A percentile compares a stretch with the other conserved stretches of the same genome.
Evolutionary conservation across 78 protist species (phyloP).

Genomic region (Dictyostelium discoideum): DNA sequence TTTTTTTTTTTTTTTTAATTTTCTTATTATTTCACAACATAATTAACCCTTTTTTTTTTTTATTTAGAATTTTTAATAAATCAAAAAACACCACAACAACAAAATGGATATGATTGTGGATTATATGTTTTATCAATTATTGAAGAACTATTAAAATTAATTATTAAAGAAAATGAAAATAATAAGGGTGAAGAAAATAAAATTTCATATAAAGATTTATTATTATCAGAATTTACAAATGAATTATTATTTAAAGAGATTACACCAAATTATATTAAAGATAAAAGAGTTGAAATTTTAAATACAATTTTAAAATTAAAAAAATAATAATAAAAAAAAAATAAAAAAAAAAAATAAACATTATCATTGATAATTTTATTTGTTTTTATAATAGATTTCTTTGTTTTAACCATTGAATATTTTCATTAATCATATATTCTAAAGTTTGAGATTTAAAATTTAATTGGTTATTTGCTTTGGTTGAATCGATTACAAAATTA

Average conservation of each 20-base stretch:
- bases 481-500: neutral
- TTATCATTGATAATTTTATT: neutral
- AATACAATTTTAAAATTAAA: neutral
- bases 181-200: neutral
- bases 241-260: neutral
- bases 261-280: slow-evolving; percentile 6
- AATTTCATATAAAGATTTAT: neutral
- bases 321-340: neutral
- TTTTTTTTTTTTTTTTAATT: neutral
- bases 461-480: neutral
- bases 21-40: neutral
- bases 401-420: slow-evolving; percentile 5
- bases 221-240: neutral
- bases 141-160: slow-evolving; percentile 5
- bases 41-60: neutral
- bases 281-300: slow-evolving; percentile 32
- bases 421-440: slow-evolving; percentile 12
- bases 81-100: slow-evolving; percentile 50
- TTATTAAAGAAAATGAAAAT: neutral
- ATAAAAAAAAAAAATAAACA: neutral
- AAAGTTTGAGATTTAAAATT: neutral
- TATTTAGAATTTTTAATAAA: neutral
- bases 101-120: slow-evolving; percentile 67
- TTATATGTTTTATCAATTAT: slow-evolving; percentile 23
- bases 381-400: neutral